These are phyloP conservation scores for Calonectria leucothoes DNA, from an alignment of 2,329 filamentous ascomycete genomes.

Conservation along the genomic window DNA sequence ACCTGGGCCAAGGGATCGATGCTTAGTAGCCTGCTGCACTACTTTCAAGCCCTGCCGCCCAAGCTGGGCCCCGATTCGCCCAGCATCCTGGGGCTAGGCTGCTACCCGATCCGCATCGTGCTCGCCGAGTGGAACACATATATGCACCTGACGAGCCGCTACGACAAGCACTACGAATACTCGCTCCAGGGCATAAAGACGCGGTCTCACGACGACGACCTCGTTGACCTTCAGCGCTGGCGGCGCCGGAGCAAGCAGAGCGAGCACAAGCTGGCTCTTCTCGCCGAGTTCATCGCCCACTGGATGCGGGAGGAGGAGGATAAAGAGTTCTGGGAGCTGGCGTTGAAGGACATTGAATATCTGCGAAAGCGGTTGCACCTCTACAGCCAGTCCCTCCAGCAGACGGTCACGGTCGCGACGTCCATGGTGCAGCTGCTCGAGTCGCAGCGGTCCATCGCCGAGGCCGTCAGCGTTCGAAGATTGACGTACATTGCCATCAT, in stretches of 20 bases:
- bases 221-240: slow-evolving; percentile 32
- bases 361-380: slow-evolving; percentile 12
- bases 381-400: slow-evolving; percentile 27
- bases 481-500: slow-evolving; percentile 13
- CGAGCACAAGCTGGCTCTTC: background rate
- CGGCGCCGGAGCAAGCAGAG: background rate
- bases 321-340: background rate
- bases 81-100: slow-evolving; percentile 24
- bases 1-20: slow-evolving; percentile 1
- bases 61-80: background rate
- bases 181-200: slow-evolving; percentile 19
- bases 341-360: background rate
- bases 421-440: slow-evolving; percentile 35
- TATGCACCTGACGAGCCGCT: slow-evolving; percentile 27
- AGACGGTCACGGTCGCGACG: slow-evolving; percentile 30
- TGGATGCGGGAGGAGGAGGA: background rate
- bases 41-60: background rate
- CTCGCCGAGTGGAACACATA: slow-evolving; percentile 35
- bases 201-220: slow-evolving; percentile 27
- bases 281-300: background rate
- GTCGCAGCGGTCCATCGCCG: slow-evolving; percentile 26
- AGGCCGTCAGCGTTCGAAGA: slow-evolving; percentile 18
- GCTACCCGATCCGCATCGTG: slow-evolving; percentile 31
- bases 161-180: slow-evolving; percentile 35
- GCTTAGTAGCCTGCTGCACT: slow-evolving; percentile 11